Evolutionary conservation across 768 basidiomycete genomes (phyloP), one percentile per base, ranked within the genome.

Genomic region (Tricholoma matsutake): DNA sequence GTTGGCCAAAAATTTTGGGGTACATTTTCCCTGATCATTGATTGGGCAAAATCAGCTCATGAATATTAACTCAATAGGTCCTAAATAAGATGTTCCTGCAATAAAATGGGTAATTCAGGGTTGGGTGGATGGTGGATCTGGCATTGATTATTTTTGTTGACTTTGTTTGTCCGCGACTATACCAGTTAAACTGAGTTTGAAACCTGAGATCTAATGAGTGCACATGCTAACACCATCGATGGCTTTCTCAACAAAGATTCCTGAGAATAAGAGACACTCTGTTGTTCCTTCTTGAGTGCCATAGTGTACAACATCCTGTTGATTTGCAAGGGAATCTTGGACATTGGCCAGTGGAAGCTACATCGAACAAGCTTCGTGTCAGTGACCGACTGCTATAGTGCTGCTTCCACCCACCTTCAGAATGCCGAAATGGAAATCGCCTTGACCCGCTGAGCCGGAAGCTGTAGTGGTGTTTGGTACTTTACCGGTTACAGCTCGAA

Each of bases 401-500:
- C 13, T 25, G 20, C 7, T 8, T 41, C n/a, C 6, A 65, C 73
- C 35, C 34, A 85, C 83, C 78, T 87, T 87, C 54, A 87, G 72
- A 3, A 86, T 66, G 2, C 82, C 85, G 63, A 86, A 80, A 66
- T 86, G 85, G 74, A 84, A 86, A 54, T 87, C 83, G 7, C 86
- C 86, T 63, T 78, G 75, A 4, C 81, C 84, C 9, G 69, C 71
- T n/a, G 76, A 57, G 3, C 84, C 84, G 2, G 66, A 43, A 6
- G 72, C 64, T 2, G 71, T 73, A 14, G 76, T 77, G 49, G 69
- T 67, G 65, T 85, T 87, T 7, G 74, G 70, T 28, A 76, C 64
- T 1, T 77, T 69, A 6, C 67, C 66, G 2, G 80, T 80, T 16
- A 86, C 86, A 4, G 75, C 67, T 54, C 70, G 62, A 6, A 87